These are phyloP conservation scores for Shiraia bambusicola DNA, from an alignment of 2,329 filamentous ascomycete species.

Conservation along the genomic window DNA sequence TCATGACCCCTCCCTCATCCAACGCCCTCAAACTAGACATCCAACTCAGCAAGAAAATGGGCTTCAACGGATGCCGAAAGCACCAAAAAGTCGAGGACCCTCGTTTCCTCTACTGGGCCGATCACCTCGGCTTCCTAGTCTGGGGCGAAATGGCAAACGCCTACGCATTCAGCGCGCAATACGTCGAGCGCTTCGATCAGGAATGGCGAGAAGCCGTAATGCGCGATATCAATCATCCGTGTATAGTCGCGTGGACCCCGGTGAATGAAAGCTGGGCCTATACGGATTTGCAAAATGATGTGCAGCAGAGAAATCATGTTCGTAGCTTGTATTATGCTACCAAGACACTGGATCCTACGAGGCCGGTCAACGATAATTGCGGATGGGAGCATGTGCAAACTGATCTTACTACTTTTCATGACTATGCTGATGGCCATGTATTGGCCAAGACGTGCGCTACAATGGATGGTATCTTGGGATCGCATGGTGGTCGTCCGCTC, in stretches of 20 bases:
- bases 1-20: slow-evolving; percentile 59
- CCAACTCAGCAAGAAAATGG: slow-evolving; percentile 60
- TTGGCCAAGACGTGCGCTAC: slow-evolving; percentile 58
- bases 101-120: slow-evolving; percentile 62
- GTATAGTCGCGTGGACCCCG: slow-evolving; percentile 66
- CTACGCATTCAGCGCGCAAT: slow-evolving; percentile 62
- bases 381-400: slow-evolving; percentile 69
- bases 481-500: slow-evolving; percentile 56
- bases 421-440: slow-evolving; percentile 62
- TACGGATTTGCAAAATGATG: slow-evolving; percentile 56
- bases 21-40: slow-evolving; percentile 56
- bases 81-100: slow-evolving; percentile 67
- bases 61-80: slow-evolving; percentile 66
- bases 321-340: slow-evolving; percentile 65
- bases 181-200: slow-evolving; percentile 60
- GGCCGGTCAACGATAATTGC: slow-evolving; percentile 70
- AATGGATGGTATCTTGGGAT: slow-evolving; percentile 56
- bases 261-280: slow-evolving; percentile 68
- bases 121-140: slow-evolving; percentile 61
- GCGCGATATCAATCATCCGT: slow-evolving; percentile 66
- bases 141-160: slow-evolving; percentile 68
- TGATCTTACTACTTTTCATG: slow-evolving; percentile 68
- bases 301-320: slow-evolving; percentile 64
- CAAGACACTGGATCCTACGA: slow-evolving; percentile 63
- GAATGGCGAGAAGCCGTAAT: slow-evolving; percentile 66